Evolutionary conservation across 768 basidiomycete species (phyloP), one percentile per base, ranked within the genome.

Genomic region (Russula dissimulans): DNA sequence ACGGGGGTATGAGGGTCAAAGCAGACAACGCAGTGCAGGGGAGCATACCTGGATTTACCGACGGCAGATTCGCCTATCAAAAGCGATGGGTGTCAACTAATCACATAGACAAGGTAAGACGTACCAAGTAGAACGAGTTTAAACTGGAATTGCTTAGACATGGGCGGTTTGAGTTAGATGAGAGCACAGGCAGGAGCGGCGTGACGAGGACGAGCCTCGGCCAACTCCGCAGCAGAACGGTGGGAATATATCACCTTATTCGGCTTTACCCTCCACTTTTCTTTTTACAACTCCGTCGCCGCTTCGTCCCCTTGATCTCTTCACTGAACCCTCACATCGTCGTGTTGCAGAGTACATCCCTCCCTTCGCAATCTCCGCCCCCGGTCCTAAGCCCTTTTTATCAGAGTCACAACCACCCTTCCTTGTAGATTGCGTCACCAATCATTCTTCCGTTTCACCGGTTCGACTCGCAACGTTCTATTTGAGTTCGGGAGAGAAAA

Each of bases 81-180:
- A 31, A n/a, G 54, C 1, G 14, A 8, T 26, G 48, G 44, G 48
- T 26, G 56, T 29, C 22, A 47, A 14, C 26, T n/a, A 26, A 39
- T 15, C 12, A 38, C 22, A 46, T 45, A 22, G 38, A 15, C 8
- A 14, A 48, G 4, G 0, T 34, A 1, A 18, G 14, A 76, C 81
- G 65, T 62, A 91, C 97, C 97, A 63, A 97, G 83, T 48, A 97
- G 83, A 64, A 97, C 95, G 66, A 98, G 88, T 73, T 97, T 97
- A 79, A 95, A 97, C 74, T 92, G 91, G 67, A 81, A 89, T 75
- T 93, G 91, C 73, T 89, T 90, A 61, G 91, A 91, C 91, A 94
- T 95, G 75, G 75, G 74, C 64, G 66, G 62, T 65, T 59, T 64
- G 60, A 65, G 54, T 56, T 59, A 64, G 58, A 55, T 26, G 57